Evolutionary conservation across 2,329 filamentous ascomycete species (phyloP).

Genomic region (Orbilia oligospora): DNA sequence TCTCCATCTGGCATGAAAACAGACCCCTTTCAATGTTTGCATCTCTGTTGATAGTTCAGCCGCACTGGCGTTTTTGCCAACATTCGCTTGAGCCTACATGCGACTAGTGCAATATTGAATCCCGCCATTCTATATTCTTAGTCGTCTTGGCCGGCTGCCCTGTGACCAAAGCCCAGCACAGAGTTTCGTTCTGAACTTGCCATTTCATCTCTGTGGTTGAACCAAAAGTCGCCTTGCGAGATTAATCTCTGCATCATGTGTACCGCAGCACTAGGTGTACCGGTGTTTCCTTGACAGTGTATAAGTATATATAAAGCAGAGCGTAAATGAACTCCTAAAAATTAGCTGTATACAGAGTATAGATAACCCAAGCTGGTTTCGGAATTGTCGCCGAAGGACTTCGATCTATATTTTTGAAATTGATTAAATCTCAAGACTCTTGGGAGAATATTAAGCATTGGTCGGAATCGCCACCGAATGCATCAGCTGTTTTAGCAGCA

Average conservation of each 20-base stretch:
- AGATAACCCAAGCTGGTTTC: too few species aligned
- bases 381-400: too few species aligned
- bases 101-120: slow-evolving; percentile 14
- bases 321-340: not conserved
- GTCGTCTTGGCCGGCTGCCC: not conserved
- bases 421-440: too few species aligned
- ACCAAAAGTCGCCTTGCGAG: not conserved
- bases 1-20: slow-evolving; percentile 40
- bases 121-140: slow-evolving; percentile 19
- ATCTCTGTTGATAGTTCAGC: slow-evolving; percentile 46
- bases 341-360: too few species aligned
- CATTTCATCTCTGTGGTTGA: not conserved
- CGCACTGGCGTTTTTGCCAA: slow-evolving; percentile 51
- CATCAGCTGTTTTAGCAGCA: not conserved
- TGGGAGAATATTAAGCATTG: too few species aligned
- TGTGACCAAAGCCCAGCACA: slow-evolving; percentile 11
- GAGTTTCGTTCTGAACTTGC: not conserved
- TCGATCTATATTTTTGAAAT: too few species aligned
- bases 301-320: not conserved
- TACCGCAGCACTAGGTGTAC: not conserved
- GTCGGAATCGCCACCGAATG: not conserved
- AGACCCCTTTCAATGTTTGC: slow-evolving; percentile 52
- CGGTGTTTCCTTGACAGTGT: too few species aligned
- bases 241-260: not conserved
- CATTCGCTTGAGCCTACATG: slow-evolving; percentile 13